A percentile compares a stretch with the other conserved stretches of the same genome.
These are phyloP conservation scores for Pythium chondricola DNA, from an alignment of 352 stramenopile species.

Conservation along the genomic window DNA sequence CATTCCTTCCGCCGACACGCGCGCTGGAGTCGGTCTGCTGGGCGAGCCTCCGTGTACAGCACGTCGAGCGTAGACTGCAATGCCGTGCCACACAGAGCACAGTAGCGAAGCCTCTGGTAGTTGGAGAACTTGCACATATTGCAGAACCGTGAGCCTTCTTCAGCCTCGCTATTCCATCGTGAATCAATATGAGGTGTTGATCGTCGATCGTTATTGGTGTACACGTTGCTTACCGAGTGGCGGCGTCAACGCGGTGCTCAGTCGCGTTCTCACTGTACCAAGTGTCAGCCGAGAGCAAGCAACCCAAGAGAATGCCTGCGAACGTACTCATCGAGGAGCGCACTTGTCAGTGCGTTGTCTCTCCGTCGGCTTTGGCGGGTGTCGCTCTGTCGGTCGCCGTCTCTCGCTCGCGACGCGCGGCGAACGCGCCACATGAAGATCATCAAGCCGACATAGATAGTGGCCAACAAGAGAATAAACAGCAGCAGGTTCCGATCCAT, in stretches of 20 bases:
- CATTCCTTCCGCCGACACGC: conserved; percentile 21
- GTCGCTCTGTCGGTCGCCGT: conserved; percentile 2
- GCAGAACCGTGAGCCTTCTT: conserved; percentile 24
- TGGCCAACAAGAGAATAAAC: conserved; percentile 29
- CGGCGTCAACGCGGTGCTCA: conserved; percentile 44
- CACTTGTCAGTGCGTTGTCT: conserved; percentile 15
- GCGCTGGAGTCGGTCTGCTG: conserved; percentile 4
- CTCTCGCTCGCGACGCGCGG: conserved; percentile 12
- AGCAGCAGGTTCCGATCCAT: conserved; percentile 25
- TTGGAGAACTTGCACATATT: conserved; percentile 38
- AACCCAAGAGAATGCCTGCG: too few species aligned
- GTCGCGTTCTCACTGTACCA: conserved; percentile 11
- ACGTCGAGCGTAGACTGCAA: conserved; percentile 19
- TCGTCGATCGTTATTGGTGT: too few species aligned
- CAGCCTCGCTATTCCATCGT: conserved; percentile 24
- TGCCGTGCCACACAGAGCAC: conserved; percentile 29
- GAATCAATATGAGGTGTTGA: too few species aligned
- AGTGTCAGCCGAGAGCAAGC: too few species aligned
- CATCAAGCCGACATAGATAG: conserved; percentile 25
- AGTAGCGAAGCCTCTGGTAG: conserved; percentile 33
- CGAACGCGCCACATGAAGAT: conserved; percentile 28
- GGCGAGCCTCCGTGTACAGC: conserved; percentile 7
- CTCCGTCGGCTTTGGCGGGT: neutral
- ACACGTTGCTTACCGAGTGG: conserved; percentile 27
- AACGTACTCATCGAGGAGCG: conserved; percentile 26